Percentiles rank a stretch among this genome's conserved stretches.
Evolutionary conservation across 495 filamentous ascomycete species (phyloP).

Genomic region (Mytilinidion resinicola): DNA sequence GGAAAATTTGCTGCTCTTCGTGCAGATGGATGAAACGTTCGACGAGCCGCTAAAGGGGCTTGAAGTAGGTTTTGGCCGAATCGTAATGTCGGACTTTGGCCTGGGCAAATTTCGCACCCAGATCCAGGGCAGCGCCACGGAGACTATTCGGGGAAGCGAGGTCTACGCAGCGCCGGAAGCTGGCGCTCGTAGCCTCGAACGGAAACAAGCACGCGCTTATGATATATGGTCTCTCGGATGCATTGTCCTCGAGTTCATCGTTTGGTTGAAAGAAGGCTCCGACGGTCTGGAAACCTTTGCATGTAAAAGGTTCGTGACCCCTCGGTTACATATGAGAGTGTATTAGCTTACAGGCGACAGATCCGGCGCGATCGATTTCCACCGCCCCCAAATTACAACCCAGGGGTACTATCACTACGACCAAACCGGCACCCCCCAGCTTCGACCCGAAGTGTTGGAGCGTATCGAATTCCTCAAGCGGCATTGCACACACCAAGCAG

Average conservation of each 20-base stretch:
- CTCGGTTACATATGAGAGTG: background rate
- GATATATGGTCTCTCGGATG: conserved; percentile 6
- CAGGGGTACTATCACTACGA: background rate
- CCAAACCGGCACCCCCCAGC: background rate
- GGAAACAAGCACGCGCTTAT: background rate
- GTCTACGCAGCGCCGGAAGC: conserved; percentile 2
- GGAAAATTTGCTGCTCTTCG: conserved; percentile 2
- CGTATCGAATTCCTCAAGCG: background rate
- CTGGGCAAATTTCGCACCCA: background rate
- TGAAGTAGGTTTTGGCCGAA: background rate
- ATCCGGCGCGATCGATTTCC: background rate
- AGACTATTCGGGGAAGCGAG: background rate
- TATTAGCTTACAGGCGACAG: background rate
- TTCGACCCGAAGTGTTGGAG: background rate
- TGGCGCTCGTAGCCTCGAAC: background rate
- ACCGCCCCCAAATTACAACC: background rate
- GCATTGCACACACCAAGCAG: background rate
- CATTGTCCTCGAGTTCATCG: background rate
- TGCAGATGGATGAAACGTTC: background rate
- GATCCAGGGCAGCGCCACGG: background rate
- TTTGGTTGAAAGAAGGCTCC: background rate
- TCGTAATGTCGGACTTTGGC: conserved; percentile 1
- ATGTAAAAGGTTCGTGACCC: background rate
- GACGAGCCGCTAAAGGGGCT: background rate
- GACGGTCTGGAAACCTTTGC: background rate